A percentile compares a stretch with the other conserved stretches of the same genome.
phyloP scores from a whole-genome alignment of 2,329 filamentous ascomycete genomes.

The Aspergillus sp. region DNA sequence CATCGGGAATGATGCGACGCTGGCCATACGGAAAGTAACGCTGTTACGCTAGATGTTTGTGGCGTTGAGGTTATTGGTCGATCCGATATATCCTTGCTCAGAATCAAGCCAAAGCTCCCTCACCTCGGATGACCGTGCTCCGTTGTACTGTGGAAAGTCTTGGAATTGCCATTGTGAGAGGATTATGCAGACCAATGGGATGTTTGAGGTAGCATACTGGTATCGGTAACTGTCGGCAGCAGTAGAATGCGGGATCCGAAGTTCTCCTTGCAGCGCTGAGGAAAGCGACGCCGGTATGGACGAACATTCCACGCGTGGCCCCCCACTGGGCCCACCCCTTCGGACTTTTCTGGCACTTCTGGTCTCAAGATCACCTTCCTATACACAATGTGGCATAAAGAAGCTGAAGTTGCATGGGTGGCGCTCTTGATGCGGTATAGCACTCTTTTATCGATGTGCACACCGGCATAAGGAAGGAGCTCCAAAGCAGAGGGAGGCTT shows the following conservation, averaged over 20 bases:
- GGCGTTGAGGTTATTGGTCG: not conserved
- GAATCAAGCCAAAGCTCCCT: not conserved
- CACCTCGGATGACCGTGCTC: constrained; percentile 2
- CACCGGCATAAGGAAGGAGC: not conserved
- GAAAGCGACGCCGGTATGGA: not conserved
- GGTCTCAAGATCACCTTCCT: not conserved
- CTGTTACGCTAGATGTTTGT: not conserved
- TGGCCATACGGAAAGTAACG: not conserved
- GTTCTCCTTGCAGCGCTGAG: too few relatives aligned
- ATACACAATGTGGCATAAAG: not conserved
- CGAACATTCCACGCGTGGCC: not conserved
- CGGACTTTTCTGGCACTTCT: not conserved
- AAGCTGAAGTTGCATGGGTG: not conserved
- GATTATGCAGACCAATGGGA: not conserved
- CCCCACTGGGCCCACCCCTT: not conserved
- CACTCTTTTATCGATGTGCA: not conserved
- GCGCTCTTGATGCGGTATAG: not conserved
- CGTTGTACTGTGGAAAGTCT: not conserved
- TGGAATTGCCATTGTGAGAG: not conserved
- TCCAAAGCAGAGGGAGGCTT: not conserved
- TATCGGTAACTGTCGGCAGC: not conserved
- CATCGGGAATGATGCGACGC: not conserved
- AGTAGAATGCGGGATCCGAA: too few relatives aligned
- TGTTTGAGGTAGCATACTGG: not conserved
- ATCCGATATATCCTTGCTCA: not conserved